Base-by-base conservation (phyloP, 2,329 filamentous ascomycete species). In the Ascocoryne sarcoides region DNA sequence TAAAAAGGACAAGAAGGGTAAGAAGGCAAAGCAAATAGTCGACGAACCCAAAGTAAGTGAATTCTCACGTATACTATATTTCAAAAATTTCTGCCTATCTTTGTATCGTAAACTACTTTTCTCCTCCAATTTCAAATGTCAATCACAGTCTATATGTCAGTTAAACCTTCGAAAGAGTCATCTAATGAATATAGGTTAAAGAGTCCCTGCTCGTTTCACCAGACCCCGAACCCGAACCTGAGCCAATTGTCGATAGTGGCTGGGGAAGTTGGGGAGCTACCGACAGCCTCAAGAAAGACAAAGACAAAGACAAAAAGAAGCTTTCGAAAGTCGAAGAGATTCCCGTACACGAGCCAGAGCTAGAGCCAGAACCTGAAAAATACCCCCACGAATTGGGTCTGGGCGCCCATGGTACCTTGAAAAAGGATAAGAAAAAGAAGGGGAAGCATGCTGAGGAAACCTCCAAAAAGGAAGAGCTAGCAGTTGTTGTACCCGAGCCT, bases 1-100 rank as follows among this genome's bases (percentile, higher is more conserved):
- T 40, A 69, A 65, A 41, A 73, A 58, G 33, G 37, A 43, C 45
- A 68, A 65, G 40, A 64, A 66, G 53, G 58, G 62, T 29, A 53
- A 61, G 55, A 61, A 53, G 39, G 33, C 40, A n/a, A n/a, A n/a
- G n/a, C n/a, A n/a, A n/a, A n/a, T n/a, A 3, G 42, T 53, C 8
- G 52, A 58, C 18, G 52, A 55, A 35, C 34, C 39, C 9, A 42
- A 48, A 31, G 41, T 32, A 32, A 40, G 37, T 34, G n/a, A n/a
- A n/a, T n/a, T n/a, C n/a, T n/a, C n/a, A n/a, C n/a, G n/a, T n/a
- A n/a, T n/a, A n/a, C n/a, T n/a, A n/a, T n/a, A n/a, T n/a, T n/a
- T n/a, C n/a, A n/a, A n/a, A n/a, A n/a, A n/a, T n/a, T n/a, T n/a
- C n/a, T n/a, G n/a, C n/a, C n/a, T n/a, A n/a, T n/a, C n/a, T n/a